Base-by-base conservation (phyloP, 1,284 basidiomycete genomes). In the Apiotrichum domesticum region DNA sequence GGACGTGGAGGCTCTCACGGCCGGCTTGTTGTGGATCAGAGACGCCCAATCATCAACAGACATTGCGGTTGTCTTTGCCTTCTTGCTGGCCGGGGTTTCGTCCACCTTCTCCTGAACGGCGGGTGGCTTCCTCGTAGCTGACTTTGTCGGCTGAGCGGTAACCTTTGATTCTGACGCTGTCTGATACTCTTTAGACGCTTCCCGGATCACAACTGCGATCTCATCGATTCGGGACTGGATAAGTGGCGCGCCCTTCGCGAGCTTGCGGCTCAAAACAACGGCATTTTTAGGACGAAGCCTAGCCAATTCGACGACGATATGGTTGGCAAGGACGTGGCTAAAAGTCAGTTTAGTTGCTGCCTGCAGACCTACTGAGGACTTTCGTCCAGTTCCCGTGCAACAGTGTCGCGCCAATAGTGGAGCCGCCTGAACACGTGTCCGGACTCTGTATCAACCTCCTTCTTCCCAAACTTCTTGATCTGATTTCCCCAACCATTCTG, bases 381-480 rank as follows among this genome's bases (percentile, higher is more conserved):
- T 74, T 98, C 95, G 71, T 98, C 95, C 63, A 92, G 87, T 57
- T 86, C 84, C 51, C 92, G 80, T 0, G 92, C 90, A 1, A 87
- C 77, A 3, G 71, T 68, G 70, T 98, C 94, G 62, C 95, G 81
- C 95, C 95, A 98, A 35, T 77, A 79, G 75, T 96, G 91, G 15
- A 96, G 78, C 0, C 80, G 79, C 56, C 80, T 82, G 72, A 89
- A 90, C n/a, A 92, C 83, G 44, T 80, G 81, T 46, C 78, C 75
- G 58, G 84, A 82, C 63, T 82, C 74, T 79, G 80, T 55, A 13
- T 57, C 53, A 32, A 65, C 53, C 67, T 87, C 54, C 68, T 87
- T 89, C 11, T 61, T 63, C 67, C 90, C 87, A 84, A 87, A 87
- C 73, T 88, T 90, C 64, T 80, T 82, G n/a, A 87, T 83, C 35